phyloP scores from a whole-genome alignment of 148 eudicot genomes.

The Heliosperma pusillum region DNA sequence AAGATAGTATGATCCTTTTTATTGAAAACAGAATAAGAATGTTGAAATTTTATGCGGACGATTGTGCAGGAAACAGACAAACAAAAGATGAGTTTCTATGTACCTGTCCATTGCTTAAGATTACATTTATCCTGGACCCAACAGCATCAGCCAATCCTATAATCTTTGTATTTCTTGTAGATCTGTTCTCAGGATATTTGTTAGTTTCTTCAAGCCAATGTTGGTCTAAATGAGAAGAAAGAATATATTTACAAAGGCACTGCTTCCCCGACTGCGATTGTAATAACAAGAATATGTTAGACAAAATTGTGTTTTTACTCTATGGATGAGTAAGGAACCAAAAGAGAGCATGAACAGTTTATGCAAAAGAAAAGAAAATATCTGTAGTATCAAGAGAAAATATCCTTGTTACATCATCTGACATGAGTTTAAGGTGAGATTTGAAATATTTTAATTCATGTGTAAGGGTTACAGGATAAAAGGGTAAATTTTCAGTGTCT shows the following conservation, averaged over 20 bases:
- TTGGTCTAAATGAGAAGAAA: conserved; percentile 45
- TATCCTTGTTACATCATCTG: neutral
- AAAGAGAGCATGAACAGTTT: neutral
- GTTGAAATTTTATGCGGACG: neutral
- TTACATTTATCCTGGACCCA: conserved; percentile 69
- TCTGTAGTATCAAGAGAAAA: neutral
- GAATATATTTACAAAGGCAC: conserved; percentile 73
- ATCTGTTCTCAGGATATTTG: conserved; percentile 35
- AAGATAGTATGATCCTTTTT: neutral
- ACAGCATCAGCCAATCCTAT: conserved; percentile 86
- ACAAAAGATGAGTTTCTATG: neutral
- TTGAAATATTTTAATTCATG: neutral
- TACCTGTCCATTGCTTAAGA: conserved; percentile 80
- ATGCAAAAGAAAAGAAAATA: neutral
- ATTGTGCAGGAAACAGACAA: conserved; percentile 7
- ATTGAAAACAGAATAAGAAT: neutral
- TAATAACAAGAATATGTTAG: conserved; percentile 15
- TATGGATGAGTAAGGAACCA: conserved; percentile 1
- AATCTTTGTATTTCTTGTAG: conserved; percentile 42
- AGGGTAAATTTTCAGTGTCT: neutral
- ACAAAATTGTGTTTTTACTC: neutral
- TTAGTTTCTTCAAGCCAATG: conserved; percentile 31
- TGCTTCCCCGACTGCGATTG: conserved; percentile 79
- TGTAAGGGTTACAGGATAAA: neutral
- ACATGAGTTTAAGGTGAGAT: neutral